These are phyloP conservation scores for Papilionanthe hybrid DNA, from an alignment of 116 monocot species.

Conservation along the genomic window DNA sequence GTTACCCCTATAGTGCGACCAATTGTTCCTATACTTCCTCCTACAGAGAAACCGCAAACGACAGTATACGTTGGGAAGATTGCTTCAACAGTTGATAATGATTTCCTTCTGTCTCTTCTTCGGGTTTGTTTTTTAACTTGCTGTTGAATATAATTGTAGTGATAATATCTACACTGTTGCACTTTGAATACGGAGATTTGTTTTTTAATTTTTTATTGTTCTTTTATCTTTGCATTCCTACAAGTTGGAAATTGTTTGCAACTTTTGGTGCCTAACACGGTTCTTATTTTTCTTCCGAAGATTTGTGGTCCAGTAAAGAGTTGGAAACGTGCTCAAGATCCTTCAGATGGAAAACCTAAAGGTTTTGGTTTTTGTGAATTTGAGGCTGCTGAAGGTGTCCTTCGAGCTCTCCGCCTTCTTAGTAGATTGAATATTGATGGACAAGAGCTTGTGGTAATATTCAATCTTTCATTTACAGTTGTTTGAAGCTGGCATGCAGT, in stretches of 20 bases:
- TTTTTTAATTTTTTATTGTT: neutral
- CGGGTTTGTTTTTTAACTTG: constrained; percentile 31
- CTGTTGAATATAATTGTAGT: neutral
- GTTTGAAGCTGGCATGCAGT: neutral
- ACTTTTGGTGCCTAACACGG: neutral
- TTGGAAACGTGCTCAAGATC: constrained; percentile 95
- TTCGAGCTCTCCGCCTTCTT: constrained; percentile 77
- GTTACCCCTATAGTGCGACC: constrained; percentile 59
- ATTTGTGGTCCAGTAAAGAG: constrained; percentile 97
- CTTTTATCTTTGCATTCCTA: neutral
- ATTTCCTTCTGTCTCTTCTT: constrained; percentile 74
- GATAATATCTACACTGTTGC: neutral
- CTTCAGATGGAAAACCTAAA: constrained; percentile 71
- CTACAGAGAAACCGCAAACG: constrained; percentile 89
- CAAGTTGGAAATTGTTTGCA: neutral
- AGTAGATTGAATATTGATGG: constrained; percentile 89
- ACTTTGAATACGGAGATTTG: neutral
- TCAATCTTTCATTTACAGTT: neutral
- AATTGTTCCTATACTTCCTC: constrained; percentile 58
- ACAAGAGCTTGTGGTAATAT: constrained; percentile 82
- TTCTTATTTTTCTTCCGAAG: constrained; percentile 26
- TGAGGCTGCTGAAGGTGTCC: constrained; percentile 94
- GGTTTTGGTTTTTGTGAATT: constrained; percentile 99
- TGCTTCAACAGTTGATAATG: constrained; percentile 82
- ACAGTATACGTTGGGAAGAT: constrained; percentile 99